Conservation (phyloP, 78 protist genomes). For the Speleostelium caveatum region DNA sequence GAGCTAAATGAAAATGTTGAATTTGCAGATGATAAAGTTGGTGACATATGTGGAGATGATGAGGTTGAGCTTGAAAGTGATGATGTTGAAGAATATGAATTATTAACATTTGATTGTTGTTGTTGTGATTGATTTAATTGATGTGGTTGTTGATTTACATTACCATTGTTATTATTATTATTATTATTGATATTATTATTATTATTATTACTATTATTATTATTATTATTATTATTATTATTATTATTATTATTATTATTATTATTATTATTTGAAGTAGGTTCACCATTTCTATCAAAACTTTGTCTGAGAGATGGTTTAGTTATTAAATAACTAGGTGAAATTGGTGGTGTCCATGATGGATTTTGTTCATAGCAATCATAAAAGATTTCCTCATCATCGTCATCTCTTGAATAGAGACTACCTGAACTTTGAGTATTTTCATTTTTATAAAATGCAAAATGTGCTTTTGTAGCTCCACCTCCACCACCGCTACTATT, state of each 20-base stretch:
- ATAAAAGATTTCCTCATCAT: constrained; percentile 53
- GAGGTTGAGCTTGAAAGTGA: constrained; percentile 41
- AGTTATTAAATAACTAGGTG: constrained; percentile 30
- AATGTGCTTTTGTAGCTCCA: constrained; percentile 6
- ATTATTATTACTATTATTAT: not conserved
- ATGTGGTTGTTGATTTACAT: constrained; percentile 1
- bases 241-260: not conserved
- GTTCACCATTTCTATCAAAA: not conserved
- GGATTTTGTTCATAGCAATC: constrained; percentile 49
- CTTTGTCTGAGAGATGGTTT: constrained; percentile 3
- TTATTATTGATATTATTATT: constrained; percentile 5
- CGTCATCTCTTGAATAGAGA: constrained; percentile 62
- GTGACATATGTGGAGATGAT: constrained; percentile 50
- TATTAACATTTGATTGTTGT: constrained; percentile 37
- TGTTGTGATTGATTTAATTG: constrained; percentile 31
- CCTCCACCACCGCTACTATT: constrained; percentile 25
- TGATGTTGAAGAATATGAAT: constrained; percentile 36
- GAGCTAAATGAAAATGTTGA: not conserved
- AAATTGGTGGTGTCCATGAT: constrained; percentile 59
- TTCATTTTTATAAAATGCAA: constrained; percentile 24
- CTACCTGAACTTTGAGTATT: constrained; percentile 41
- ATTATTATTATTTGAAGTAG: not conserved
- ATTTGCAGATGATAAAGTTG: not conserved
- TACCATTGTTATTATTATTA: not conserved
- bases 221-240: not conserved